phyloP scores from a whole-genome alignment of 2,329 filamentous ascomycete genomes.

The Colletotrichum navitas region DNA sequence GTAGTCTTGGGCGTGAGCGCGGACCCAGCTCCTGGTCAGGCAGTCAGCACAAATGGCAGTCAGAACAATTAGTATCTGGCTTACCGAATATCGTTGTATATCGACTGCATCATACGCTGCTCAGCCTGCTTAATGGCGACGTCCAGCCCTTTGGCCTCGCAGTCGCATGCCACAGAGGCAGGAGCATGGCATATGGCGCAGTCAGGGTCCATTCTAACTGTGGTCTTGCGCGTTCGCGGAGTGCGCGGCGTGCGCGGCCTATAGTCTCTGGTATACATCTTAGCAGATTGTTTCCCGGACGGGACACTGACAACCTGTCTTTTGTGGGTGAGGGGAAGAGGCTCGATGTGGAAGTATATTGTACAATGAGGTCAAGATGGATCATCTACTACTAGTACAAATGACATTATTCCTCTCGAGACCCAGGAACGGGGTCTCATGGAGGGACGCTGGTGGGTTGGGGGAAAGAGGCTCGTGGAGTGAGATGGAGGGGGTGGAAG shows the following conservation, averaged over 20 bases:
- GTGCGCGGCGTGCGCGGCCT: slow-evolving; percentile 42
- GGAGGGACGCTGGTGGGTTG: slow-evolving; percentile 43
- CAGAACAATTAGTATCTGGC: slow-evolving; percentile 41
- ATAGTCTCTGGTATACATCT: slow-evolving; percentile 65
- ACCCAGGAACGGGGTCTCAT: slow-evolving; percentile 54
- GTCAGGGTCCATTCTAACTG: slow-evolving; percentile 76
- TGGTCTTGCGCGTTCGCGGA: slow-evolving; percentile 54
- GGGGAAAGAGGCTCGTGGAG: slow-evolving; percentile 42
- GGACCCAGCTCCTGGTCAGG: slow-evolving; percentile 69
- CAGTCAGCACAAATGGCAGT: slow-evolving; percentile 40
- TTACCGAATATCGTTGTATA: slow-evolving; percentile 75
- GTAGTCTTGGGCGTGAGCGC: slow-evolving; percentile 74
- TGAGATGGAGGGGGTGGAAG: slow-evolving; percentile 43
- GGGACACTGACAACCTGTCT: slow-evolving; percentile 42
- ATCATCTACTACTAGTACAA: slow-evolving; percentile 41
- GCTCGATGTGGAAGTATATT: slow-evolving; percentile 44
- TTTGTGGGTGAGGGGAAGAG: slow-evolving; percentile 9
- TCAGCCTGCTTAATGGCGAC: slow-evolving; percentile 74
- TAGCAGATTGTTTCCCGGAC: slow-evolving; percentile 51
- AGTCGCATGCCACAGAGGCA: slow-evolving; percentile 70
- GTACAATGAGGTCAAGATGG: slow-evolving; percentile 49
- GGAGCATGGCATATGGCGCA: slow-evolving; percentile 76
- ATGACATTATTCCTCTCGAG: slow-evolving; percentile 48
- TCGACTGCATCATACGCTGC: slow-evolving; percentile 70
- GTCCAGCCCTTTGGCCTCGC: slow-evolving; percentile 75